Conservation (phyloP, 495 filamentous ascomycete species). For the Penicillium nucicola region DNA sequence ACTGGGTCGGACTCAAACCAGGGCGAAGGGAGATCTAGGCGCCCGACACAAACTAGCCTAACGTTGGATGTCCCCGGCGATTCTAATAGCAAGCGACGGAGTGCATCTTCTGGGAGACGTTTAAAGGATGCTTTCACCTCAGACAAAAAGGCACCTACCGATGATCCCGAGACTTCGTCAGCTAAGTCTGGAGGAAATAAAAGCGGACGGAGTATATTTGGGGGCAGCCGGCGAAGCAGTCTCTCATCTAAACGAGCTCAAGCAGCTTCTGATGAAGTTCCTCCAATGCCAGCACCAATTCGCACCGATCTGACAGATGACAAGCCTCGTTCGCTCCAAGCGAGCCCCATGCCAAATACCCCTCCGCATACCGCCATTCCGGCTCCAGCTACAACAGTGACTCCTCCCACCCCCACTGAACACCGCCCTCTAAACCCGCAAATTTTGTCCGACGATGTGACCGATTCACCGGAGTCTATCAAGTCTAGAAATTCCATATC, state of each 20-base stretch:
- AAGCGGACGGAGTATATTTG: slow-evolving; percentile 26
- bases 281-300: slow-evolving; percentile 35
- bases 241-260: slow-evolving; percentile 35
- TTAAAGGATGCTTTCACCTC: slow-evolving; percentile 45
- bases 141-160: slow-evolving; percentile 39
- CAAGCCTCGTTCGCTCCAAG: slow-evolving; percentile 21
- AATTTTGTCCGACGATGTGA: slow-evolving; percentile 24
- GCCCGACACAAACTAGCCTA: slow-evolving; percentile 21
- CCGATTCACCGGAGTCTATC: slow-evolving; percentile 36
- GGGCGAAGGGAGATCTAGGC: slow-evolving; percentile 18
- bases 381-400: slow-evolving; percentile 49
- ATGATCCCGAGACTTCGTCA: slow-evolving; percentile 43
- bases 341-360: slow-evolving; percentile 36
- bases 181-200: slow-evolving; percentile 32
- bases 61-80: slow-evolving; percentile 32
- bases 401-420: slow-evolving; percentile 52
- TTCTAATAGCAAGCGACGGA: slow-evolving; percentile 33
- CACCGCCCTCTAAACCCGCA: slow-evolving; percentile 14
- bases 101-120: slow-evolving; percentile 41
- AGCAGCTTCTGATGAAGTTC: slow-evolving; percentile 25
- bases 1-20: slow-evolving; percentile 23
- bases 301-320: slow-evolving; percentile 34
- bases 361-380: slow-evolving; percentile 42
- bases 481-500: slow-evolving; percentile 26
- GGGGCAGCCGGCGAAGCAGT: slow-evolving; percentile 39